Percentiles rank a stretch among this genome's conserved stretches.
These are phyloP conservation scores for Euphorbia schlechtendalii DNA, from an alignment of 441 rosid species.

Conservation along the genomic window DNA sequence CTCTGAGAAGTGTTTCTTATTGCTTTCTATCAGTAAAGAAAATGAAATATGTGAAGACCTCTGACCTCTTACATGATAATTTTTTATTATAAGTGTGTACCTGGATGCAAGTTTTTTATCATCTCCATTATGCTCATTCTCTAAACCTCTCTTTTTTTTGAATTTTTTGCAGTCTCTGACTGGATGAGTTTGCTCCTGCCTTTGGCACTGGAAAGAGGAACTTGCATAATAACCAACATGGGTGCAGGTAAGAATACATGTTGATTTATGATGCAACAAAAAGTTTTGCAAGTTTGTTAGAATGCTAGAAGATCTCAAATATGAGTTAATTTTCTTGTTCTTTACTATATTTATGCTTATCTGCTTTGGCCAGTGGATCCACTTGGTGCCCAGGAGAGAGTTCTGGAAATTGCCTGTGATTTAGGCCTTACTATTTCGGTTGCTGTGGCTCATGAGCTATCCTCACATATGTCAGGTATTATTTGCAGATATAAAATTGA, in stretches of 20 bases:
- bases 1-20: not conserved
- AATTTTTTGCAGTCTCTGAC: slow-evolving; percentile 43
- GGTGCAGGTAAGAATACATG: slow-evolving; percentile 61
- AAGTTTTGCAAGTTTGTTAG: not conserved
- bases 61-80: not conserved
- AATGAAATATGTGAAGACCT: not conserved
- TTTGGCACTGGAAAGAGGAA: slow-evolving; percentile 62
- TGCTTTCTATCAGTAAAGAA: not conserved
- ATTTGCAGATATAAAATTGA: slow-evolving; percentile 3
- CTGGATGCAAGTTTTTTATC: not conserved
- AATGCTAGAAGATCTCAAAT: not conserved
- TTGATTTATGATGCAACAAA: not conserved
- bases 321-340: not conserved
- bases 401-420: slow-evolving; percentile 13
- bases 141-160: not conserved
- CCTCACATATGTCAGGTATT: slow-evolving; percentile 33
- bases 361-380: slow-evolving; percentile 20
- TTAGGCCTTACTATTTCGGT: slow-evolving; percentile 36
- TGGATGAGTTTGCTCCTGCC: slow-evolving; percentile 83
- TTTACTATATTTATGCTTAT: not conserved
- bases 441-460: slow-evolving; percentile 70
- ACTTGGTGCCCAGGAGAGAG: slow-evolving; percentile 18
- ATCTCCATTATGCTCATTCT: not conserved
- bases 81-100: not conserved
- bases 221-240: slow-evolving; percentile 83